Conservation (phyloP, 345 rosid species). For the Fremontodendron californicum region DNA sequence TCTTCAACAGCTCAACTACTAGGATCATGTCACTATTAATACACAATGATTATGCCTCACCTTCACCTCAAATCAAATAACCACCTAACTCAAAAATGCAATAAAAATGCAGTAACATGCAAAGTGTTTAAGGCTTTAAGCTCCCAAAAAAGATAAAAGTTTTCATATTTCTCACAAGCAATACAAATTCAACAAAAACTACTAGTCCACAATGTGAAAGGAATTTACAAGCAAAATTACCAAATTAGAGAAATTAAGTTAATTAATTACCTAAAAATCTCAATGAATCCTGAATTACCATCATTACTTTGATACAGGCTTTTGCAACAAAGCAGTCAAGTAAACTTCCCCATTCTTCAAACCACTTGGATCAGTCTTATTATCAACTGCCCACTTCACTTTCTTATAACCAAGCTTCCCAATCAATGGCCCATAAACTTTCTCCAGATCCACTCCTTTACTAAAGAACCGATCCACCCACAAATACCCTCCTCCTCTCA, state of each 20-base stretch:
- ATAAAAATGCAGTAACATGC: background rate
- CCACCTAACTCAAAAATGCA: background rate
- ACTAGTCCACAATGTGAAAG: background rate
- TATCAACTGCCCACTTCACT: slow-evolving; percentile 88
- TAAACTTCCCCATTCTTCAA: slow-evolving; percentile 81
- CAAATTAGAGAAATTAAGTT: background rate
- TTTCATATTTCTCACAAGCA: background rate
- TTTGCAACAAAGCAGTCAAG: slow-evolving; percentile 84
- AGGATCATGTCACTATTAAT: background rate
- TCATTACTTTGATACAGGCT: slow-evolving; percentile 63
- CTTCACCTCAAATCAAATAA: background rate
- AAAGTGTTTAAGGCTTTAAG: background rate
- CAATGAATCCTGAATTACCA: slow-evolving; percentile 18
- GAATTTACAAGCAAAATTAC: background rate
- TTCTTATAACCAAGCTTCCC: slow-evolving; percentile 85
- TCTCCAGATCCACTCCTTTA: slow-evolving; percentile 62
- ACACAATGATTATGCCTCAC: background rate
- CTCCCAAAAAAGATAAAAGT: background rate
- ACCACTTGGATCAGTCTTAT: slow-evolving; percentile 63
- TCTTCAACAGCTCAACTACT: background rate
- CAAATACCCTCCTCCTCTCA: slow-evolving; percentile 82
- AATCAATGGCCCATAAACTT: slow-evolving; percentile 72
- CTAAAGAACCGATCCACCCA: slow-evolving; percentile 94
- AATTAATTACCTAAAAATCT: background rate
- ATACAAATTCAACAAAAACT: background rate